Conservation (phyloP, 495 filamentous ascomycete genomes). For the Ascodesmis nigricans region DNA sequence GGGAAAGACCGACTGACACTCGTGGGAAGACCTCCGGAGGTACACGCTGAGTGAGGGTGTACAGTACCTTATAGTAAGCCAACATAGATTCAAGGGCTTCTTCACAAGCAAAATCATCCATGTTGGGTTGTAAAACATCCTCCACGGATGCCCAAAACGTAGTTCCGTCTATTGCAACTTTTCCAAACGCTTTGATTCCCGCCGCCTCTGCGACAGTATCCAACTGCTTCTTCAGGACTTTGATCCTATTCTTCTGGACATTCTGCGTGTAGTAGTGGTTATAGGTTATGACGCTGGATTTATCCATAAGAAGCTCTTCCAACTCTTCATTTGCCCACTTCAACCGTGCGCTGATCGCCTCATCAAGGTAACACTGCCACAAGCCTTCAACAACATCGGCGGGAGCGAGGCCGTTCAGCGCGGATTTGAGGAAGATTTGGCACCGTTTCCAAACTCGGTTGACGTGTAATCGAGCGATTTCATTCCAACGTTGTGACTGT, state of each 20-base stretch:
- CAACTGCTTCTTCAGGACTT: constrained; percentile 12
- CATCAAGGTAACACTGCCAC: constrained; percentile 15
- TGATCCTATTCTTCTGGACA: constrained; percentile 24
- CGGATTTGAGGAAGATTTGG: constrained; percentile 22
- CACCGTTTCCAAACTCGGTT: constrained; percentile 22
- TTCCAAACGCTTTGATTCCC: constrained; percentile 5
- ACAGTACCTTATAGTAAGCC: constrained; percentile 30
- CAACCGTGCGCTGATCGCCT: constrained; percentile 5
- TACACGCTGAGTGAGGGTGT: constrained; percentile 1
- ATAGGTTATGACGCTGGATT: constrained; percentile 32
- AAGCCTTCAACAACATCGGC: constrained; percentile 24
- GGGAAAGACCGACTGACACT: too few species aligned
- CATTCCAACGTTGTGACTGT: constrained; percentile 29
- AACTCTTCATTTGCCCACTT: constrained; percentile 7
- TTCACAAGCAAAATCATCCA: constrained; percentile 26
- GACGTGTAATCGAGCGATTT: constrained; percentile 24
- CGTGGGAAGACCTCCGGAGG: too few species aligned
- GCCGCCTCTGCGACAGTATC: constrained; percentile 6
- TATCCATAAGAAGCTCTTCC: constrained; percentile 23
- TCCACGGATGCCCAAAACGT: constrained; percentile 15
- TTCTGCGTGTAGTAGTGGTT: constrained; percentile 33
- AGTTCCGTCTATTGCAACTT: constrained; percentile 5
- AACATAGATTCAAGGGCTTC: constrained; percentile 29
- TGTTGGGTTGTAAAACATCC: constrained; percentile 11
- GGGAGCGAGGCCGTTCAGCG: constrained; percentile 22